Base-by-base conservation (phyloP, 805 yeast species). In the Peterozyma xylosa region DNA sequence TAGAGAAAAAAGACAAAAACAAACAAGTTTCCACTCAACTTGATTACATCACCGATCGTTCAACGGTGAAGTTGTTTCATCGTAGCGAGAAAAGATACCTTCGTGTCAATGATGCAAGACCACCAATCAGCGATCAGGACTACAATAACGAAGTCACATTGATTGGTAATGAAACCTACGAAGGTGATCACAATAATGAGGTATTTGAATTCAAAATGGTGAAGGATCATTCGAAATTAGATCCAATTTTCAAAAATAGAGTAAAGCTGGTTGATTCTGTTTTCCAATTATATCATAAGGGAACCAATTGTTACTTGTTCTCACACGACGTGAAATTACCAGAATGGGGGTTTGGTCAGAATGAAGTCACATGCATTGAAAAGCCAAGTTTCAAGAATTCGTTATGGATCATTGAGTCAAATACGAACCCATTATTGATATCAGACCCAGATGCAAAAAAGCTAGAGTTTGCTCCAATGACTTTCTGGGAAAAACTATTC, bases 91-190 rank as follows among this genome's bases (percentile, higher is more conserved):
- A 81, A 13, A 78, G 78, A 49, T 76, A 85, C 38, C 63, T 93
- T 42, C 80, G 80, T 50, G 84, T 88, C 17, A 79, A 73, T 50
- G 85, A 86, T 48, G 54, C 41, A 3, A 78, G 90, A 48, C 96
- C 98, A 3, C 96, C 96, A 9, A 76, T 89, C 27, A 76, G 91
- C 9, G 96, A 87, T 57, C 93, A 87, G 55, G 98, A 93, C 45
- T 90, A 91, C 62, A 82, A 89, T 56, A 76, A 74, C 50, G 96
- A 89, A 61, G 95, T 89, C 1, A 74, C 86, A 27, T 79, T 87
- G 50, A 67, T 78, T 45, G 93, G 91, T 4, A 76, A 74, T 60
- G 60, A 69, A 6, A 76, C 79, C 1, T 76, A 77, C 55, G 64
- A 65, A 2, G 93, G 87, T 14, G 85, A 85, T 51, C 42, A 41